Evolutionary conservation across 2,329 filamentous ascomycete genomes (phyloP).

Genomic region (Cladosporium phlei): DNA sequence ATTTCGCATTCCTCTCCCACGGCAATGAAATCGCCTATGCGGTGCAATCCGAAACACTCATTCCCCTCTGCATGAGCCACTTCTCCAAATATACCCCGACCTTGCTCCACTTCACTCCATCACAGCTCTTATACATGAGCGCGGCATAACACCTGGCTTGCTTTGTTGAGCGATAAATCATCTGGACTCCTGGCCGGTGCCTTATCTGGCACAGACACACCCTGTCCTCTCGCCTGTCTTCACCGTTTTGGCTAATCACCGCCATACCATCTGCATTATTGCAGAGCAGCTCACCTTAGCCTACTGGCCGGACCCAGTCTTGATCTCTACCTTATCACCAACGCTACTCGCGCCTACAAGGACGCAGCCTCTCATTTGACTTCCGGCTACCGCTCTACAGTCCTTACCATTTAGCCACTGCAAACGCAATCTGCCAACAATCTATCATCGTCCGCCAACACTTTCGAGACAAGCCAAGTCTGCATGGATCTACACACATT

Average conservation of each 20-base stretch:
- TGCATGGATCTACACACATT: slow-evolving; percentile 25
- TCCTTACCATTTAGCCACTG: slow-evolving; percentile 2
- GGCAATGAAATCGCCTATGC: slow-evolving; percentile 6
- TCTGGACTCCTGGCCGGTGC: slow-evolving; percentile 7
- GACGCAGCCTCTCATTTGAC: slow-evolving; percentile 7
- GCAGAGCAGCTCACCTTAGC: slow-evolving; percentile 10
- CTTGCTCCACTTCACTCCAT: slow-evolving; percentile 2
- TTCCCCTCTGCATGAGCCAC: slow-evolving; percentile 7
- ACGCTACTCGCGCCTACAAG: background rate
- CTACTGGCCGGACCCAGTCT: slow-evolving; percentile 6
- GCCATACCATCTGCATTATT: slow-evolving; percentile 10
- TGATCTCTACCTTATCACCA: slow-evolving; percentile 5
- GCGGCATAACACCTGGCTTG: slow-evolving; percentile 12
- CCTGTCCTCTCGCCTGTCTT: background rate
- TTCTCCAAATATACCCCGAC: slow-evolving; percentile 1
- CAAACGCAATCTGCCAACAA: background rate
- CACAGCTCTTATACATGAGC: slow-evolving; percentile 11
- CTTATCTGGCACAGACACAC: background rate
- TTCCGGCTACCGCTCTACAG: background rate
- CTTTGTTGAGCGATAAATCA: background rate
- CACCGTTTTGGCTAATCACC: background rate
- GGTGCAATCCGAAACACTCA: slow-evolving; percentile 9
- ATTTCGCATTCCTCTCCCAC: slow-evolving; percentile 5
- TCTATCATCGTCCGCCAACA: background rate
- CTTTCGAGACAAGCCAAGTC: slow-evolving; percentile 13